Base-by-base conservation (phyloP, 768 basidiomycete species). In the Obba rivulosa region DNA sequence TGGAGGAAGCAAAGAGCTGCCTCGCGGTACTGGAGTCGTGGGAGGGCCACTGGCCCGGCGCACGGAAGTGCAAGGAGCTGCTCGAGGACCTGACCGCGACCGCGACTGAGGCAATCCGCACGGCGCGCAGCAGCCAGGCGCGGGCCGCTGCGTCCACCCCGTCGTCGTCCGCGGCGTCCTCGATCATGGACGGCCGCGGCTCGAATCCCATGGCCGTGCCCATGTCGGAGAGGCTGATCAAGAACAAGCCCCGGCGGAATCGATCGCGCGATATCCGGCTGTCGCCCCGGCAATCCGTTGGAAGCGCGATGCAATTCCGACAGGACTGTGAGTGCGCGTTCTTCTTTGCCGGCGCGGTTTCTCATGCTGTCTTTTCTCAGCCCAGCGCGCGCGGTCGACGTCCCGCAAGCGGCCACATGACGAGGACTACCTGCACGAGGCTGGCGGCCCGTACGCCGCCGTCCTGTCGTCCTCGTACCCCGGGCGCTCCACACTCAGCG, bases 41-140 rank as follows among this genome's bases (percentile, higher is more conserved):
- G 83, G 90, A 91, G 62, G 86, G 86, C 1, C 75, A 79, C 48
- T 92, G 91, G 91, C 90, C 90, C 18, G 90, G 90, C 14, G 89
- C 88, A 52, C 77, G 80, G 36, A 92, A 92, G 65, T 90, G 90
- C 73, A 90, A 83, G 65, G 88, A 90, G 59, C 66, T 91, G 35
- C 77, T 91, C 34, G 67, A 75, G 39, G 87, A 88, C 54, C 70
- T 89, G 43, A 76, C 79, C 25, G 81, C 69, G 37, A 89, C 83
- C 8, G 83, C 86, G 3, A 79, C 69, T 38, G 84, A 85, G 48
- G 86, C 85, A 24, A 81, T 88, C 41, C 67, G 65, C 23, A 68
- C 57, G 48, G 56, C 56, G 4, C 48, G 48, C 31, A 50, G 44
- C 28, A 60, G 60, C 8, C 41, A 57, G 48, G 48, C 58, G 40